phyloP scores from a whole-genome alignment of 2,329 filamentous ascomycete species.

The Diplodia mutila region DNA sequence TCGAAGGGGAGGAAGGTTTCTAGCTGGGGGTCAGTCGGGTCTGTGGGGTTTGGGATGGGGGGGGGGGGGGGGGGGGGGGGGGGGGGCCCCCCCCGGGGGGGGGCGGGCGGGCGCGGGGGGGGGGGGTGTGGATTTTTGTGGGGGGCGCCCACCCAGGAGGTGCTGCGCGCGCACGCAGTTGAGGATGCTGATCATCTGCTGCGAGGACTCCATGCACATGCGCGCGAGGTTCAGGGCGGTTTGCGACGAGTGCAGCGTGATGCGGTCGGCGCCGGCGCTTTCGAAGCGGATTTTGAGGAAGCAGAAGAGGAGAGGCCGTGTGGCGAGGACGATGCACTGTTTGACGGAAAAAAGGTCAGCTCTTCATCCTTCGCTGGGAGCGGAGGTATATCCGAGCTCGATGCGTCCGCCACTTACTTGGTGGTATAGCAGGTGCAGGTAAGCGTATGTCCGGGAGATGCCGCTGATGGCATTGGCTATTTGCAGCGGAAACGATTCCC shows the following conservation, averaged over 20 bases:
- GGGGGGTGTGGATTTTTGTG: constrained; percentile 16
- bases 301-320: constrained; percentile 49
- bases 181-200: constrained; percentile 51
- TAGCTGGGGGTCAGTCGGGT: constrained; percentile 29
- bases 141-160: constrained; percentile 48
- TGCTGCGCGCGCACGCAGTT: constrained; percentile 51
- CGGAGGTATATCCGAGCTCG: too few species aligned
- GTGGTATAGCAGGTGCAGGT: constrained; percentile 43
- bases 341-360: neutral
- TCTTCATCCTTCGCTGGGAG: too few species aligned
- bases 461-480: constrained; percentile 43
- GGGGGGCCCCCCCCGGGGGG: too few species aligned
- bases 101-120: too few species aligned
- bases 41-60: too few species aligned
- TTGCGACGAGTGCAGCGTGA: constrained; percentile 41
- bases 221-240: constrained; percentile 46
- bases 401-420: constrained; percentile 37
- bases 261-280: constrained; percentile 33
- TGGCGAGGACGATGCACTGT: constrained; percentile 49
- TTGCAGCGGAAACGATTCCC: constrained; percentile 43
- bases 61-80: too few species aligned
- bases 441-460: constrained; percentile 48
- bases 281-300: constrained; percentile 46
- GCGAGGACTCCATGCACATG: constrained; percentile 50
- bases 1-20: constrained; percentile 57